Evolutionary conservation across 176 grass and related monocot genomes (phyloP).

Genomic region (Carex kokanica): DNA sequence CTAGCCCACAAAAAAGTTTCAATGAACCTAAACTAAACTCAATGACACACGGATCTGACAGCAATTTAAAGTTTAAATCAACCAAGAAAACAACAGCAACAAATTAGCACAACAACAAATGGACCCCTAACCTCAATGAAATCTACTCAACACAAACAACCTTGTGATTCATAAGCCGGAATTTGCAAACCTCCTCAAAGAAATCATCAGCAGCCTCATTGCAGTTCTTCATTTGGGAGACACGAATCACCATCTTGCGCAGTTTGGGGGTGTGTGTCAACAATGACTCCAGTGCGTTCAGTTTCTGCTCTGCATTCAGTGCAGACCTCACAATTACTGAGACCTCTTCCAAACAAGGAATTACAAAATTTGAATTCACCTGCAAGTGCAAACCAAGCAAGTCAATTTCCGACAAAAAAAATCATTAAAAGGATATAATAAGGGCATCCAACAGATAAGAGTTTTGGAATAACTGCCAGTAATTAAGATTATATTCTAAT

Average conservation of each 20-base stretch:
- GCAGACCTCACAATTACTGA: constrained; percentile 85
- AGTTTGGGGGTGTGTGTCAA: constrained; percentile 59
- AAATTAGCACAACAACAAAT: background rate
- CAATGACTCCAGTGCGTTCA: constrained; percentile 81
- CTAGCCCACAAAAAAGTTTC: constrained; percentile 17
- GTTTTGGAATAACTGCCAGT: background rate
- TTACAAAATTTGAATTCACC: constrained; percentile 69
- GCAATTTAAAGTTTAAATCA: background rate
- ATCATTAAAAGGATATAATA: background rate
- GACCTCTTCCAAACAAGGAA: constrained; percentile 85
- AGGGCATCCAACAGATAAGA: background rate
- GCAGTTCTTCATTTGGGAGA: constrained; percentile 99
- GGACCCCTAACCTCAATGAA: background rate
- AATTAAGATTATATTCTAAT: background rate
- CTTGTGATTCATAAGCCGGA: constrained; percentile 63
- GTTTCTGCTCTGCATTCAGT: constrained; percentile 91
- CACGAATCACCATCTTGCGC: constrained; percentile 67
- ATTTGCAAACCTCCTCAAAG: constrained; percentile 97
- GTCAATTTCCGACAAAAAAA: constrained; percentile 14
- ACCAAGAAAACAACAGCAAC: background rate
- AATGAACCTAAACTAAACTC: constrained; percentile 21
- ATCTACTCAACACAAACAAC: constrained; percentile 74
- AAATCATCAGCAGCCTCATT: constrained; percentile 90
- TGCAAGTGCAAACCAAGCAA: constrained; percentile 38
- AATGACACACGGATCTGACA: background rate